phyloP scores from a whole-genome alignment of 2,329 filamentous ascomycete genomes.

The Verticillium nubilum region DNA sequence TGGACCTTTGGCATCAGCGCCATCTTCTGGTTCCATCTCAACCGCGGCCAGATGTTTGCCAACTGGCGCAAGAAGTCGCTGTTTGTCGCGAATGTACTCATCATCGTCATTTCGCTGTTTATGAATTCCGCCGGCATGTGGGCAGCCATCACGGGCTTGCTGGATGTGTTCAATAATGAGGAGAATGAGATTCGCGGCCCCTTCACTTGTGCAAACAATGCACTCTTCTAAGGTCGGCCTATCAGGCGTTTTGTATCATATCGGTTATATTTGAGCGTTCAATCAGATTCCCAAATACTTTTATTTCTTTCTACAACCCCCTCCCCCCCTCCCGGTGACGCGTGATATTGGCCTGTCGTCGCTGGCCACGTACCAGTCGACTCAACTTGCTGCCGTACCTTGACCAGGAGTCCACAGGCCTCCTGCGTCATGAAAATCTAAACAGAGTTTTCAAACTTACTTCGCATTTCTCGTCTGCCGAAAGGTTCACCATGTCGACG shows the following conservation, averaged over 20 bases:
- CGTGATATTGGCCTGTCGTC: no score
- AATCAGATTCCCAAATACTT: no score
- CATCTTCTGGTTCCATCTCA: slow-evolving; percentile 29
- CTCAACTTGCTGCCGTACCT: no score
- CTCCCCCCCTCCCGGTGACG: no score
- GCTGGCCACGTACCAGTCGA: no score
- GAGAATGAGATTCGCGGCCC: slow-evolving; percentile 21
- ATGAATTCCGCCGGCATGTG: slow-evolving; percentile 29
- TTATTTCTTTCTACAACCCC: no score
- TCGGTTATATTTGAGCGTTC: no score
- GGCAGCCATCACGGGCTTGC: slow-evolving; percentile 24
- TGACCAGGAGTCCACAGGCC: no score
- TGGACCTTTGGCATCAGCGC: slow-evolving; percentile 29
- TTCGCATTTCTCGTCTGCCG: no score
- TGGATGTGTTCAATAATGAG: slow-evolving; percentile 22
- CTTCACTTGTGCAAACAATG: slow-evolving; percentile 27
- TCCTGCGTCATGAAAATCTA: no score
- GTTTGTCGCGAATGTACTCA: slow-evolving; percentile 21
- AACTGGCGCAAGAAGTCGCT: slow-evolving; percentile 21
- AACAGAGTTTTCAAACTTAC: no score
- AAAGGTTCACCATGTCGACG: no score
- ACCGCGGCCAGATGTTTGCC: slow-evolving; percentile 24
- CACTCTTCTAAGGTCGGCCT: slow-evolving; percentile 18
- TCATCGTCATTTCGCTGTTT: slow-evolving; percentile 25
- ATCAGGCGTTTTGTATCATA: background rate